Evolutionary conservation across 208 protist genomes (phyloP), one percentile per base, ranked within the genome.

Genomic region (Crithidia fasciculata): DNA sequence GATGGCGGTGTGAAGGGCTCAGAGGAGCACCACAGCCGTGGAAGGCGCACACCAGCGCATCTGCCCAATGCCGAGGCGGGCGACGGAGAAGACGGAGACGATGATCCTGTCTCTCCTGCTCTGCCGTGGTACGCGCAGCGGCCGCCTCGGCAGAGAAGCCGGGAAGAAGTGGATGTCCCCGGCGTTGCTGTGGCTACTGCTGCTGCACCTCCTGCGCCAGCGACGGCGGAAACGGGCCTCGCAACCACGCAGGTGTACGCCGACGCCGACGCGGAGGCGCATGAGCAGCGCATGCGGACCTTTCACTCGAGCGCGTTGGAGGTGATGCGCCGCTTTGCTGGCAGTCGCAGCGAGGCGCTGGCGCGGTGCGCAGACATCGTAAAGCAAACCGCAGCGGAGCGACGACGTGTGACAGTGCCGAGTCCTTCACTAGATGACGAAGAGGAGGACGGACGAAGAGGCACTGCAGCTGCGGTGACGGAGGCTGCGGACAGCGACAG

Each of bases 321-420:
- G 40, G 85, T 96, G 53, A 83, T 96, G 59, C 82, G 76, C 15
- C 81, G 81, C 41, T 92, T 96, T 57, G 87, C 88, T 12, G 80
- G 82, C 39, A 94, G 88, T 65, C 85, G 89, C 2, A 88, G 92
- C 39, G 86, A 87, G 60, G 91, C 94, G 57, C 65, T 96, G 58
- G 80, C 82, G 13, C 83, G 86, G 63, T 96, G 92, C 63, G 83
- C 88, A 4, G 80, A 84, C 18, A 81, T 94, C 4, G 87, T 96
- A 19, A 81, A 81, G 62, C 79, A 74, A 16, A 80, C 82, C 44
- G 76, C 81, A 4, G 72, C 76, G 9, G 69, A 63, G 63, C 60
- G 50, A 15, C 70, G 76, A 6, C 69, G 57, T 15, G 18, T 16
- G 28, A 47, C 18, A 13, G 18, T 5, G 41, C 61, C n/a, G 18